Evolutionary conservation across 495 filamentous ascomycete genomes (phyloP).

Genomic region (Sordaria brevicollis): DNA sequence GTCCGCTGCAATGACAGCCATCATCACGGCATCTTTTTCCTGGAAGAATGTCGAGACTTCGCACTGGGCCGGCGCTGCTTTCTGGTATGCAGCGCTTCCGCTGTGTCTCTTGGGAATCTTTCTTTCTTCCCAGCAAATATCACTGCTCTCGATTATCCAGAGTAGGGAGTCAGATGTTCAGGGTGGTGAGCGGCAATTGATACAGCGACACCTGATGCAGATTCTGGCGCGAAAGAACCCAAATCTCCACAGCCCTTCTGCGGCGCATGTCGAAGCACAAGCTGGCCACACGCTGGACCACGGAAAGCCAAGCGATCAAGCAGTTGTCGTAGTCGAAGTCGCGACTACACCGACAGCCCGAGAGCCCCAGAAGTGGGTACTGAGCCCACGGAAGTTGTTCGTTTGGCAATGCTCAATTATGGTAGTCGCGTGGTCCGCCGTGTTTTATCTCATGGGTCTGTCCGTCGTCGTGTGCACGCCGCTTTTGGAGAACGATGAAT

Average conservation of each 20-base stretch:
- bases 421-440: constrained; percentile 1
- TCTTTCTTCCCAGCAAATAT: background rate
- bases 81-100: background rate
- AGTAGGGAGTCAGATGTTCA: background rate
- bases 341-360: background rate
- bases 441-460: background rate
- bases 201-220: background rate
- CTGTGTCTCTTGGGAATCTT: background rate
- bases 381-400: background rate
- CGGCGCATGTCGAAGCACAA: background rate
- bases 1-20: background rate
- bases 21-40: background rate
- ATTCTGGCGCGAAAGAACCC: background rate
- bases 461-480: constrained; percentile 2
- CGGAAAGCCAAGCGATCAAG: background rate
- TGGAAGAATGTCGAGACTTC: background rate
- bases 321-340: background rate
- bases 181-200: too few species aligned
- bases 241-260: too few species aligned
- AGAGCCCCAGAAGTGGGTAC: background rate
- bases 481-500: background rate
- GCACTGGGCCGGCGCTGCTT: constrained; percentile 1
- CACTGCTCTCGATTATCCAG: background rate
- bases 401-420: constrained; percentile 5
- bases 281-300: background rate